Conservation (phyloP, 306 rosid species). For the Echinosophora koreensis region DNA sequence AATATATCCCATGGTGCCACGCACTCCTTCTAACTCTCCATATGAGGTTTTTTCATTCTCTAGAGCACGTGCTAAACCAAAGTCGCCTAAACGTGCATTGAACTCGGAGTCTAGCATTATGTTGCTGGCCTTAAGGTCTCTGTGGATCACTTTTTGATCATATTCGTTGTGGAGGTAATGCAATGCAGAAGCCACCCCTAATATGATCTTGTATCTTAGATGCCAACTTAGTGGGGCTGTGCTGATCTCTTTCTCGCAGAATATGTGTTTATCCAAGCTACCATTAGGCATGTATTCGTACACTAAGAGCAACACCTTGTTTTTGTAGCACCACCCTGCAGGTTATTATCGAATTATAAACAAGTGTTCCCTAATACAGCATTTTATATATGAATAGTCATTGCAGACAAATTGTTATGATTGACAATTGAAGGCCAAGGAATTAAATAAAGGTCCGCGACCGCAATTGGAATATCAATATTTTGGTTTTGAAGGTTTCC, state of each 20-base stretch:
- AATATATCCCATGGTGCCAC: conserved; percentile 80
- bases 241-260: conserved; percentile 51
- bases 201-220: conserved; percentile 63
- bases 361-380: no score
- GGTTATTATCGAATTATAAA: neutral
- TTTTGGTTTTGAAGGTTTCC: no score
- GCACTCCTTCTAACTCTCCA: conserved; percentile 69
- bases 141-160: conserved; percentile 71
- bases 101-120: conserved; percentile 72
- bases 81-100: conserved; percentile 73
- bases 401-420: no score
- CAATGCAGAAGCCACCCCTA: conserved; percentile 74
- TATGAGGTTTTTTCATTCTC: conserved; percentile 76
- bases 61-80: conserved; percentile 74
- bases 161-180: conserved; percentile 76
- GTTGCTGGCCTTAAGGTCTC: conserved; percentile 84
- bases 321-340: conserved; percentile 81
- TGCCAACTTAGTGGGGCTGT: conserved; percentile 60
- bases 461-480: no score
- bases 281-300: conserved; percentile 91
- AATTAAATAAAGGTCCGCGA: no score
- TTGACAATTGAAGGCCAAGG: no score
- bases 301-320: conserved; percentile 66
- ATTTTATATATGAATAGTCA: no score
- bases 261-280: conserved; percentile 77